Percentiles rank a stretch among this genome's conserved stretches.
These are phyloP conservation scores for Aureobasidium subglaciale DNA, from an alignment of 2,329 filamentous ascomycete genomes.

Conservation along the genomic window DNA sequence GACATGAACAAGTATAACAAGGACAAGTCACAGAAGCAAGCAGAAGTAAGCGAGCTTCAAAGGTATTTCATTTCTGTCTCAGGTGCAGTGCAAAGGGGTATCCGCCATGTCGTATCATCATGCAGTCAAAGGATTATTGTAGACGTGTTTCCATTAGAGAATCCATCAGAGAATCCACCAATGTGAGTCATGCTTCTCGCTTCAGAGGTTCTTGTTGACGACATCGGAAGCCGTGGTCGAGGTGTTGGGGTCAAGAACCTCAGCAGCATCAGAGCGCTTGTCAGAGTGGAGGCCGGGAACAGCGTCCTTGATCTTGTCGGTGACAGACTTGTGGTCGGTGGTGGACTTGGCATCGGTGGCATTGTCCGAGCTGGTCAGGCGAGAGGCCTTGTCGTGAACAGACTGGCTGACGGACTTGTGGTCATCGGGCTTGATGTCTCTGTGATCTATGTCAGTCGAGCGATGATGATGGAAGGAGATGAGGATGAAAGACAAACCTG, in stretches of 20 bases:
- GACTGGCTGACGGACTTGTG: slow-evolving; percentile 11
- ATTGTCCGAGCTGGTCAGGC: neutral
- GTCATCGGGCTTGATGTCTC: slow-evolving; percentile 8
- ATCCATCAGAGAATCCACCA: neutral
- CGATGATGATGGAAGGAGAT: neutral
- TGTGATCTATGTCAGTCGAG: neutral
- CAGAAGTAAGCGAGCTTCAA: neutral
- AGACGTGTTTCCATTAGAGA: neutral
- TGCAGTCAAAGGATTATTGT: slow-evolving; percentile 1
- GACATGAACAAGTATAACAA: too few species aligned
- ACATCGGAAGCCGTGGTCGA: neutral
- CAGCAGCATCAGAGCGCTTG: slow-evolving; percentile 7
- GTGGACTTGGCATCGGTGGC: neutral
- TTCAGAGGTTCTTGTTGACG: slow-evolving; percentile 8
- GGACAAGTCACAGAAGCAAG: neutral
- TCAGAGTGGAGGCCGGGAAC: slow-evolving; percentile 4
- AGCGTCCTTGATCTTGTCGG: slow-evolving; percentile 10
- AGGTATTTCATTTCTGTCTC: neutral
- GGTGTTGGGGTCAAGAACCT: slow-evolving; percentile 4
- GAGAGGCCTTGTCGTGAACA: slow-evolving; percentile 8
- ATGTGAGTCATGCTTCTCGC: neutral
- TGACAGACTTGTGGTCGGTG: neutral
- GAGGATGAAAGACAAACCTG: neutral
- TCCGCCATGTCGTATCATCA: slow-evolving; percentile 7
- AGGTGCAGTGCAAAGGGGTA: neutral